Base-by-base conservation (phyloP, 1,284 basidiomycete genomes). In the Anthracocystis panici-leucophaei region DNA sequence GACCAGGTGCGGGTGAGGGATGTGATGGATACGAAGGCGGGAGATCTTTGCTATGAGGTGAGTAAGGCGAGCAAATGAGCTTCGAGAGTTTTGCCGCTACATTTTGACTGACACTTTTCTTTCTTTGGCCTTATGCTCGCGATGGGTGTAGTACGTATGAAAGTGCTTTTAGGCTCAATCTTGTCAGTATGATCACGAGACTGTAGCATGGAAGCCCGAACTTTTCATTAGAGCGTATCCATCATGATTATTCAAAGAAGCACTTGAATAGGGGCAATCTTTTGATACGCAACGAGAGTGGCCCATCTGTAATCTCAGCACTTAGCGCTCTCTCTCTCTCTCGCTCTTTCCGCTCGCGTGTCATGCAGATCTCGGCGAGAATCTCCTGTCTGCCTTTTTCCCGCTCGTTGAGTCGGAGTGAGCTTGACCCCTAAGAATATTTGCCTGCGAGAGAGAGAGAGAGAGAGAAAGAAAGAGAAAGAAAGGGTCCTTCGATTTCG, bases 11-110 rank as follows among this genome's bases (percentile, higher is more conserved):
- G 16, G 8, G 61, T 64, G 33, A 40, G 61, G 3, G 42, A 64
- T 20, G 61, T 64, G 2, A 64, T 64, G 61, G 41, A 64, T 25
- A 63, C 53, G 16, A 35, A 27, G n/a, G 53, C 60, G 8, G 60
- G 60, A 16, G 60, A 63, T n/a, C 31, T 51, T 5, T 57, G 48
- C 54, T 63, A 52, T 23, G 54, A 57, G 31, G 48, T 63, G 27
- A 44, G 42, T 51, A 16, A 21, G 12, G 12, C 23, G n/a, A n/a
- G n/a, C 5, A 23, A 16, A 16, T 16, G 44, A 42, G 5, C n/a
- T 27, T 27, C 3, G 27, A 27, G 4, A 7, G 8, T 3, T 2
- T 27, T 2, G 14, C 21, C 14, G 8, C 25, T 9, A 27, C 44
- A 46, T 25, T 27, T 27, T 27, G 12, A 46, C 44, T 46, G 25